phyloP scores from a whole-genome alignment of 768 basidiomycete species.

The Hericium coralloides region DNA sequence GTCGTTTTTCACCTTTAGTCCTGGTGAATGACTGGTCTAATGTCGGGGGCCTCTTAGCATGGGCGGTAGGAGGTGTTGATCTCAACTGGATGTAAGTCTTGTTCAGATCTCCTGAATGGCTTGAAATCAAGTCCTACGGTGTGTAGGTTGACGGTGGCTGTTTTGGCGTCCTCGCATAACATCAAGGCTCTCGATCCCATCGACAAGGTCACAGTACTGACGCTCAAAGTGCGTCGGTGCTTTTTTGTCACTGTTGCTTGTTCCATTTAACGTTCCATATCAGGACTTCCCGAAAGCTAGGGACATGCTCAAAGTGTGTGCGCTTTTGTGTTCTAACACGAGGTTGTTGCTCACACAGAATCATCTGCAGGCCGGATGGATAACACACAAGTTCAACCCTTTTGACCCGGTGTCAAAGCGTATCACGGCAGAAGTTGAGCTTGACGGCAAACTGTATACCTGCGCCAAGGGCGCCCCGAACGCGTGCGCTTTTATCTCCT shows the following conservation, averaged over 20 bases:
- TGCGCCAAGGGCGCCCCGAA: slow-evolving; percentile 41
- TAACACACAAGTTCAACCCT: slow-evolving; percentile 35
- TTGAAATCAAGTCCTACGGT: background rate
- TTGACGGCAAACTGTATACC: slow-evolving; percentile 32
- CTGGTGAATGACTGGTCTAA: background rate
- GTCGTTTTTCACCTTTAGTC: background rate
- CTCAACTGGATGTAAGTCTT: slow-evolving; percentile 20
- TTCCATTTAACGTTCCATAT: background rate
- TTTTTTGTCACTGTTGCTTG: background rate
- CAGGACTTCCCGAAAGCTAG: slow-evolving; percentile 36
- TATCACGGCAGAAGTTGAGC: slow-evolving; percentile 38
- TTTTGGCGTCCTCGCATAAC: slow-evolving; percentile 38
- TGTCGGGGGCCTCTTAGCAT: slow-evolving; percentile 4
- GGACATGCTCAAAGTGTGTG: slow-evolving; percentile 20
- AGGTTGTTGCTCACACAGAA: background rate
- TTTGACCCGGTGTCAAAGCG: slow-evolving; percentile 45
- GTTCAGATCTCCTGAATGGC: background rate
- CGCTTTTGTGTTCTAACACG: background rate
- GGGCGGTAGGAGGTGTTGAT: slow-evolving; percentile 20
- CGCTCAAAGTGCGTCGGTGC: slow-evolving; percentile 24
- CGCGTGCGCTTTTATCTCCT: slow-evolving; percentile 17
- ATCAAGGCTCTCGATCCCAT: slow-evolving; percentile 38
- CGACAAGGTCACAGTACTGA: slow-evolving; percentile 37
- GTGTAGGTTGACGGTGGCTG: slow-evolving; percentile 29
- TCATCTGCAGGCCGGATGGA: slow-evolving; percentile 31